Evolutionary conservation across 169 alveolate species (phyloP), one percentile per base, ranked within the genome.

Genomic region (Babesia ovis): DNA sequence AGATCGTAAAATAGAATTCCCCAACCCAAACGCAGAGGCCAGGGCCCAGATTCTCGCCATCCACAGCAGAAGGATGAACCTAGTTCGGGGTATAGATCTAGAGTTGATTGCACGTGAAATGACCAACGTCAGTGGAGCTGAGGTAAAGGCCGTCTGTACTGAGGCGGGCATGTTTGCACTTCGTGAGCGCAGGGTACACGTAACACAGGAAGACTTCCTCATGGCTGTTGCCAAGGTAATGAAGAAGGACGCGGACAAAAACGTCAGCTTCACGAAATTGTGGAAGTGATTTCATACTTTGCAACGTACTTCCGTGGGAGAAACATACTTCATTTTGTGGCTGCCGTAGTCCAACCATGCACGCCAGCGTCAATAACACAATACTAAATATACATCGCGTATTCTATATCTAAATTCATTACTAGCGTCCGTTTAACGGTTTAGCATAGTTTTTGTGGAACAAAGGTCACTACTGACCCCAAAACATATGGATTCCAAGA

Each of bases 151-250:
- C 6, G 99, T 97, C n/a, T 98, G 99, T 85, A 95, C 98, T 20
- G 99, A 98, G 89, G 99, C 99, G 0, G 99, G 99, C 18, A 98
- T 98, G 99, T 98, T 97, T 85, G 99, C 99, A 4, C 91, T 98
- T 37, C 93, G 99, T 64, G 99, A 97, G 85, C 92, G 99, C 73
- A 94, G 99, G 85, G 97, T 95, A 62, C 99, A 96, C 82, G 99
- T 98, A 20, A 97, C 99, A 12, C 98, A 97, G 71, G 99, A 98
- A 76, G 99, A 98, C 62, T 97, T 97, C 68, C 96, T 94, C 68
- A 94, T 95, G 94, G 97, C 99, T 9, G 98, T 95, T 1, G 97
- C 98, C 1, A 96, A 96, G 83, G 98, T 96, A 20, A 95, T 93
- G 98, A 95, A 94, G 83, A 95, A 95, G 59, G 98, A 94, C 45